These are phyloP conservation scores for Triticum timopheevii DNA, from an alignment of 176 grass and related monocot genomes.

Conservation along the genomic window DNA sequence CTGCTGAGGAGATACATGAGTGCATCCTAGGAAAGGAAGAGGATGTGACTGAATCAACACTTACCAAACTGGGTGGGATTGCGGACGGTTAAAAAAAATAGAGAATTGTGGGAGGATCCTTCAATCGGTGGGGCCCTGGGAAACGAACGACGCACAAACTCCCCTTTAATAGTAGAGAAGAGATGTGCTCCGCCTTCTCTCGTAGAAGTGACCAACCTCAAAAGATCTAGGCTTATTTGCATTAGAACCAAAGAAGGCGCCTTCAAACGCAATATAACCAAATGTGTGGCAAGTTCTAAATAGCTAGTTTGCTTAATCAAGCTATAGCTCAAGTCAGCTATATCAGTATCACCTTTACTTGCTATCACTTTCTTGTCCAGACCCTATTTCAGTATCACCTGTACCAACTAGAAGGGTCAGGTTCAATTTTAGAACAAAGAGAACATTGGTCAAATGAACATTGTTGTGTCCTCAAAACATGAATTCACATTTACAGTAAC, in stretches of 20 bases:
- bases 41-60: too few species aligned
- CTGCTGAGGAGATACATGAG: too few species aligned
- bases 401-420: constrained; percentile 13
- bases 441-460: background rate
- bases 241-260: background rate
- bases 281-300: background rate
- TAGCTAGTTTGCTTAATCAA: background rate
- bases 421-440: background rate
- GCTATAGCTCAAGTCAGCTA: background rate
- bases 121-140: too few species aligned
- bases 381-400: background rate
- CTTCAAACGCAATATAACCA: background rate
- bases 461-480: background rate
- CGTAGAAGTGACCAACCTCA: background rate
- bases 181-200: background rate
- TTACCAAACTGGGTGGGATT: too few species aligned
- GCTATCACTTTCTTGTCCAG: background rate
- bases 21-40: too few species aligned
- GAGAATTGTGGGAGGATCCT: too few species aligned
- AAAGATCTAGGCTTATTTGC: background rate
- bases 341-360: background rate
- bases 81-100: too few species aligned
- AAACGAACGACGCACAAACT: too few species aligned
- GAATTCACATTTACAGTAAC: background rate
- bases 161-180: too few species aligned